Evolutionary conservation across 2,329 filamentous ascomycete species (phyloP).

Genomic region (Trichoderma gracile): DNA sequence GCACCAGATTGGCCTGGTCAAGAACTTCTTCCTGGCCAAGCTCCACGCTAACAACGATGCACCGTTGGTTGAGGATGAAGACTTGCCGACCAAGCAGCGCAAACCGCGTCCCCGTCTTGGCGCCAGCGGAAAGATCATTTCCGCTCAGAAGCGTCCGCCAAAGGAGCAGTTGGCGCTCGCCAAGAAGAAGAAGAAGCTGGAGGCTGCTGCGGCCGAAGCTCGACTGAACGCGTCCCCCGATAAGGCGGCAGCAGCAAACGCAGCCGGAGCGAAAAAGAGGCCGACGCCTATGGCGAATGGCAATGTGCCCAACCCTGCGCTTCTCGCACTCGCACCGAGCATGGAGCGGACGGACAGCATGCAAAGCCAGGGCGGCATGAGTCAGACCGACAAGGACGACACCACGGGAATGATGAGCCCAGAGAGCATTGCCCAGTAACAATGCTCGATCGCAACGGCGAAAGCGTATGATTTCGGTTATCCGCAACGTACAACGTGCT

Average conservation of each 20-base stretch:
- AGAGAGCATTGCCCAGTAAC: slow-evolving; percentile 64
- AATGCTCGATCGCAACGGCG: background rate
- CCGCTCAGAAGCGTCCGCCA: slow-evolving; percentile 77
- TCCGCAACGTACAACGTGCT: background rate
- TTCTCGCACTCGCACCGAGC: slow-evolving; percentile 44
- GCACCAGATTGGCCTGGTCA: slow-evolving; percentile 81
- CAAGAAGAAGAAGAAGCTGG: slow-evolving; percentile 84
- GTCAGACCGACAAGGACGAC: slow-evolving; percentile 67
- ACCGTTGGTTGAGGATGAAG: slow-evolving; percentile 88
- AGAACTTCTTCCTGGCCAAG: slow-evolving; percentile 88
- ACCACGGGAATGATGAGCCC: slow-evolving; percentile 80
- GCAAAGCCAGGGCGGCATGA: slow-evolving; percentile 59
- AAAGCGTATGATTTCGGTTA: background rate
- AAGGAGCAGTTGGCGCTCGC: slow-evolving; percentile 80
- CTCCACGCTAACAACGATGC: slow-evolving; percentile 79
- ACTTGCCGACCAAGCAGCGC: slow-evolving; percentile 89
- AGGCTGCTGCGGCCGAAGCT: slow-evolving; percentile 57
- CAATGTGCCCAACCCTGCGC: slow-evolving; percentile 42
- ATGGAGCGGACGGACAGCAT: slow-evolving; percentile 63
- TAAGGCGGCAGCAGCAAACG: slow-evolving; percentile 41
- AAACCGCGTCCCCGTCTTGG: slow-evolving; percentile 65
- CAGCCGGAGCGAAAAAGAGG: slow-evolving; percentile 57
- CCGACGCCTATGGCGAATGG: slow-evolving; percentile 42
- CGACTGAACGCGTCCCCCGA: slow-evolving; percentile 42
- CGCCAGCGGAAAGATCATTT: slow-evolving; percentile 81